Percentiles rank a stretch among this genome's conserved stretches.
phyloP scores from a whole-genome alignment of 768 basidiomycete species.

The Termitomyces sp. region DNA sequence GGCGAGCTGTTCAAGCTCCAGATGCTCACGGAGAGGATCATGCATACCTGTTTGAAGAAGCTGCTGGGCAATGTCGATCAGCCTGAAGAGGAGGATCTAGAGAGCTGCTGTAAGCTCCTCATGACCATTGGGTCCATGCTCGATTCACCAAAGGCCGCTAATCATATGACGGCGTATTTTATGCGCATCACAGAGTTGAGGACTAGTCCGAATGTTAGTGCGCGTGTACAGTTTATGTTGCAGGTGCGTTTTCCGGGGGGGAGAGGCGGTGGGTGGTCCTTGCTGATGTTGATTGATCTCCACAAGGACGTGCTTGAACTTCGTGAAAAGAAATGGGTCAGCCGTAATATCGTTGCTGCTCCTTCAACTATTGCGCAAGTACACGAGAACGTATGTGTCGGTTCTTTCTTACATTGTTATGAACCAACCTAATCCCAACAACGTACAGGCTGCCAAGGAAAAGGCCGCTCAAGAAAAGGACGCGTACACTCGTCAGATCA shows the following conservation, averaged over 20 bases:
- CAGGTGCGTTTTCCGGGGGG: constrained; percentile 69
- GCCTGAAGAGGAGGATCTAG: constrained; percentile 97
- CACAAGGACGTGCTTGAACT: constrained; percentile 95
- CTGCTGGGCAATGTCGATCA: constrained; percentile 88
- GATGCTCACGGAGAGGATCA: constrained; percentile 97
- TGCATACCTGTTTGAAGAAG: constrained; percentile 98
- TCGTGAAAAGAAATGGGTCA: constrained; percentile 76
- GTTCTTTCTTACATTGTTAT: background rate
- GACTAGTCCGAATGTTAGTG: constrained; percentile 67
- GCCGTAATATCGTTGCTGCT: constrained; percentile 65
- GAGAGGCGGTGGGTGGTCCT: too few species aligned
- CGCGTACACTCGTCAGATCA: constrained; percentile 51
- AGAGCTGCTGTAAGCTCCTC: constrained; percentile 90
- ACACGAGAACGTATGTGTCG: constrained; percentile 67
- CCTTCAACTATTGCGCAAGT: constrained; percentile 87
- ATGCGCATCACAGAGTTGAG: constrained; percentile 79
- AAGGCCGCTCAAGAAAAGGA: constrained; percentile 62
- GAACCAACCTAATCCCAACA: too few species aligned
- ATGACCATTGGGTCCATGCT: constrained; percentile 82
- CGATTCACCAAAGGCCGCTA: constrained; percentile 75
- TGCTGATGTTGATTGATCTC: too few species aligned
- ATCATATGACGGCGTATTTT: constrained; percentile 93
- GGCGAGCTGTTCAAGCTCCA: constrained; percentile 98
- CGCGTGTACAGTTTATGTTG: constrained; percentile 94
- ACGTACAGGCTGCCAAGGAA: constrained; percentile 70